phyloP scores from a whole-genome alignment of 306 rosid genomes.

The Trichosanthes cucumerina region DNA sequence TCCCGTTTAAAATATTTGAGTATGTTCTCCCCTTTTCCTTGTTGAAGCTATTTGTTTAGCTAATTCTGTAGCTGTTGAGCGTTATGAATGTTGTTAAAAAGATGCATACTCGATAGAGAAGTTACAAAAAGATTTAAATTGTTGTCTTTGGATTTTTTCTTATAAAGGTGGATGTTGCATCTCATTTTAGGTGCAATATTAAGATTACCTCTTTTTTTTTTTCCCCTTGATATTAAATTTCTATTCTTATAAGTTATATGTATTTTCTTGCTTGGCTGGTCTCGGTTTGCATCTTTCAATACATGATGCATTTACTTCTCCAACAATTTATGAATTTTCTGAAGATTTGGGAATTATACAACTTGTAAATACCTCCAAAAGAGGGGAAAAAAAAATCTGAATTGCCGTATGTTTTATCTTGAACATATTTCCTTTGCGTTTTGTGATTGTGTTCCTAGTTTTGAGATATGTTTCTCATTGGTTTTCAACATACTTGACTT shows the following conservation, averaged over 20 bases:
- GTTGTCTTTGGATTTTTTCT: not conserved
- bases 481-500: not conserved
- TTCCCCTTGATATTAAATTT: not conserved
- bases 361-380: not conserved
- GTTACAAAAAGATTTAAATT: not conserved
- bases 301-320: not conserved
- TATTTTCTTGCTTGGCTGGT: not conserved
- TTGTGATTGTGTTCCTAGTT: not conserved
- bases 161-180: not conserved
- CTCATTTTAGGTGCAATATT: constrained; percentile 1
- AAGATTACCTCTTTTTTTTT: not conserved
- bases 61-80: not conserved
- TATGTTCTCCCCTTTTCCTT: not conserved
- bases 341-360: not conserved
- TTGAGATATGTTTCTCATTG: not conserved
- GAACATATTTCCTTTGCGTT: not conserved
- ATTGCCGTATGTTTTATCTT: not conserved
- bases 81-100: not conserved
- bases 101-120: not conserved
- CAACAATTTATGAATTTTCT: not conserved
- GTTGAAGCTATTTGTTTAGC: not conserved
- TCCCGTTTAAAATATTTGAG: not conserved
- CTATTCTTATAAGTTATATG: not conserved
- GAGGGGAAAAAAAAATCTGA: not conserved
- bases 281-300: not conserved